Percentiles rank a stretch among this genome's conserved stretches.
phyloP scores from a whole-genome alignment of 768 basidiomycete genomes.

The Rhodotorula toruloides region DNA sequence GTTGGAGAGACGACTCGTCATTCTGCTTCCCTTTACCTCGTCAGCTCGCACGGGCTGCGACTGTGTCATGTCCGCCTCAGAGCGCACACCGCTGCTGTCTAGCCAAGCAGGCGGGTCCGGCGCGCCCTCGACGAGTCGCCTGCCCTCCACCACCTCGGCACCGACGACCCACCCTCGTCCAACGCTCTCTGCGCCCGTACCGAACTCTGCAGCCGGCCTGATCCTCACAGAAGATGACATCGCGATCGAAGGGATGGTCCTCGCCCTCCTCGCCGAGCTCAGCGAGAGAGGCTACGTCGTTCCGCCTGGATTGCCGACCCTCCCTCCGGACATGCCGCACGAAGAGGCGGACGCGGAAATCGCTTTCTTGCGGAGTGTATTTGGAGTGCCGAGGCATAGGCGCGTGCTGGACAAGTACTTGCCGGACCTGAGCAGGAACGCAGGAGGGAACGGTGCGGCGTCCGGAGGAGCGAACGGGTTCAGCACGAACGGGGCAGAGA shows the following conservation, averaged over 20 bases:
- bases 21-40: too few relatives aligned
- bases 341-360: constrained; percentile 36
- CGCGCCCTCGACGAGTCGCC: neutral
- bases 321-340: constrained; percentile 30
- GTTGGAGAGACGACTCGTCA: too few relatives aligned
- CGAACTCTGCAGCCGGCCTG: constrained; percentile 14
- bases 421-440: constrained; percentile 10
- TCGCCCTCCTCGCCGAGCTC: constrained; percentile 33
- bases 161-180: neutral
- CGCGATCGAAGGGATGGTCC: constrained; percentile 36
- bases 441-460: neutral
- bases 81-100: constrained; percentile 7
- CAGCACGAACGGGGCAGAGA: neutral
- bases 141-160: neutral
- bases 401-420: constrained; percentile 21
- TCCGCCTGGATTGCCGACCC: constrained; percentile 21
- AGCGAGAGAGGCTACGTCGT: constrained; percentile 26
- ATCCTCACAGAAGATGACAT: constrained; percentile 38
- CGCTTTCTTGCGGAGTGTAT: constrained; percentile 21
- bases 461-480: neutral
- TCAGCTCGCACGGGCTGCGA: neutral
- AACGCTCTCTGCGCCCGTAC: neutral
- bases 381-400: constrained; percentile 27
- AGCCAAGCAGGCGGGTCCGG: neutral
- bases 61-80: neutral